Conservation (phyloP, 108 stramenopile species). For the Nitzschia inconspicua region DNA sequence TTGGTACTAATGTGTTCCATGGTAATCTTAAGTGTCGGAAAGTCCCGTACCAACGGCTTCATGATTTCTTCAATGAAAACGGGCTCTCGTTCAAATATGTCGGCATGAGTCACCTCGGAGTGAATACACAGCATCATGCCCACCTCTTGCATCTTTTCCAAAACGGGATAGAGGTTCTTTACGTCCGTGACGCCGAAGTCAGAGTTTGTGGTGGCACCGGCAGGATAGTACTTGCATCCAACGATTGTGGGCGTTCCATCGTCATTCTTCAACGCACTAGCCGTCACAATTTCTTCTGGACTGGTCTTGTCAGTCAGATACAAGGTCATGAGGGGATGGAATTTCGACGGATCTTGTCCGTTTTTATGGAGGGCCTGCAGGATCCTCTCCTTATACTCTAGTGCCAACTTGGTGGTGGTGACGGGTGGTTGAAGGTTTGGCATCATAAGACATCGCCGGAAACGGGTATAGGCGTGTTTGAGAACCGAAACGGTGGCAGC, state of each 20-base stretch:
- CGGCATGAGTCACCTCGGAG: slow-evolving; percentile 92
- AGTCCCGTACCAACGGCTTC: slow-evolving; percentile 77
- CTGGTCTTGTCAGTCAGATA: slow-evolving; percentile 96
- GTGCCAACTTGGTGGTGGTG: slow-evolving; percentile 81
- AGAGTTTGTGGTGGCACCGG: slow-evolving; percentile 98
- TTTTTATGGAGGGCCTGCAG: slow-evolving; percentile 30
- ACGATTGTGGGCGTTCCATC: slow-evolving; percentile 59
- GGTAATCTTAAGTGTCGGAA: slow-evolving; percentile 92
- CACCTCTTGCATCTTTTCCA: slow-evolving; percentile 86
- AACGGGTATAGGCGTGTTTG: slow-evolving; percentile 70
- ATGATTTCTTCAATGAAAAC: slow-evolving; percentile 93
- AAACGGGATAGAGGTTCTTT: slow-evolving; percentile 75
- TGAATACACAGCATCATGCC: slow-evolving; percentile 97
- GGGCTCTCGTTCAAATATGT: slow-evolving; percentile 97
- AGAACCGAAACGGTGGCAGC: slow-evolving; percentile 50
- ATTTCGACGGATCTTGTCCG: slow-evolving; percentile 2
- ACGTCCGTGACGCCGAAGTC: slow-evolving; percentile 94
- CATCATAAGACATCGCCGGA: slow-evolving; percentile 90
- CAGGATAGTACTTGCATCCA: slow-evolving; percentile 97
- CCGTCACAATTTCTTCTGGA: slow-evolving; percentile 87
- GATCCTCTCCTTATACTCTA: slow-evolving; percentile 89
- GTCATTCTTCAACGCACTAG: slow-evolving; percentile 46
- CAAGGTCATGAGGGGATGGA: slow-evolving; percentile 91
- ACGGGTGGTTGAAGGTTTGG: slow-evolving; percentile 98
- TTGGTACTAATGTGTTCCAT: slow-evolving; percentile 96